Base-by-base conservation (phyloP, 495 filamentous ascomycete species). In the Aspergillus ellipticus region DNA sequence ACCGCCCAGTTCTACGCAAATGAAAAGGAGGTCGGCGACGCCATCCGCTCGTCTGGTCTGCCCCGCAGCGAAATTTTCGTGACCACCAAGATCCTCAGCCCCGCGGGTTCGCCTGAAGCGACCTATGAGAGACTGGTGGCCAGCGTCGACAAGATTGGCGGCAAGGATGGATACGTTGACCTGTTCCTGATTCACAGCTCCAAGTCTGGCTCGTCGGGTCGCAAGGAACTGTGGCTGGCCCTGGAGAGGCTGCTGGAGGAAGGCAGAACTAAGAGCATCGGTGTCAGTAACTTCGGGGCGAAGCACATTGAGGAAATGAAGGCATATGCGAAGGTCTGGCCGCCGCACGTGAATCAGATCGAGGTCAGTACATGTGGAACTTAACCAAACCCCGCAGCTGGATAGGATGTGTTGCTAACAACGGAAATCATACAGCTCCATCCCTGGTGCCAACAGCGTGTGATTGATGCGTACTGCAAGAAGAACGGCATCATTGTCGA, bases 1-100 rank as follows among this genome's bases (percentile, higher is more conserved):
- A 85, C 85, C 0, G 87, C 87, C 0, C 84, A 89, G 64, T 83
- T 80, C 67, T 89, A 89, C 66, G 75, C 65, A 33, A 90, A 90
- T 59, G 87, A 90, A 58, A 58, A 64, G 2, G 77, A 87, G 62
- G 85, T 89, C 55, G 87, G 87, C 11, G 72, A 81, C 39, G 86
- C 86, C 0, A 69, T 87, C 16, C 78, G 76, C 35, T 53, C 78
- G 37, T 80, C 78, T 9, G 74, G 75, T 1, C 48, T 89, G 11
- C 69, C 76, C 5, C 80, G 86, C 53, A 66, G 73, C 7, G 71
- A 87, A 29, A 64, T 90, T 42, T 90, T 83, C 62, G 66, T 89
- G 26, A 88, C 85, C 0, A 86, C 84, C 42, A 89, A 89, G 69
- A 83, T 89, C 56, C 65, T 85, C 26, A 71, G 60, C 24, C 77